Evolutionary conservation across 768 basidiomycete genomes (phyloP).

Genomic region (Hygrophorus russula): DNA sequence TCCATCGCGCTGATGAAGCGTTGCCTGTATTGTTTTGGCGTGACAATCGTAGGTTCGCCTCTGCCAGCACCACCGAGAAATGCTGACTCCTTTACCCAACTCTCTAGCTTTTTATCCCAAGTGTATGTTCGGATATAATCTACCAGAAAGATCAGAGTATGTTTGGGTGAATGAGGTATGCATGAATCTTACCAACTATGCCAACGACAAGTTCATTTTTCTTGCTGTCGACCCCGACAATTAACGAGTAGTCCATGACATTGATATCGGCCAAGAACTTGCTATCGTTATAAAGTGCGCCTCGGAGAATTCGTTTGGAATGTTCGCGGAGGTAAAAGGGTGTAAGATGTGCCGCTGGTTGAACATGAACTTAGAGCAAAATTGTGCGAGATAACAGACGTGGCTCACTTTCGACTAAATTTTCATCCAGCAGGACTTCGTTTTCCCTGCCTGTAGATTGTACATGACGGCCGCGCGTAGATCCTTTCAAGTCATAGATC

Average conservation of each 20-base stretch:
- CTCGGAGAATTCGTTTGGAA: conserved; percentile 83
- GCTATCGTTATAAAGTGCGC: conserved; percentile 90
- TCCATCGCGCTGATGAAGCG: conserved; percentile 85
- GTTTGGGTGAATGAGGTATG: background rate
- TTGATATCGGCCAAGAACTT: conserved; percentile 91
- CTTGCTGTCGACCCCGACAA: conserved; percentile 85
- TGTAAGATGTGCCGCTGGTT: conserved; percentile 64
- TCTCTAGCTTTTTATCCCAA: conserved; percentile 98
- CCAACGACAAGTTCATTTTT: conserved; percentile 91
- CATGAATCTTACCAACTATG: conserved; percentile 70
- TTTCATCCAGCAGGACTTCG: conserved; percentile 93
- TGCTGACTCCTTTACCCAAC: conserved; percentile 93
- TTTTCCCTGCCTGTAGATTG: conserved; percentile 84
- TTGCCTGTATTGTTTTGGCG: conserved; percentile 88
- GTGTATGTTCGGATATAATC: conserved; percentile 95
- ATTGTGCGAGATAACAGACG: conserved; percentile 1
- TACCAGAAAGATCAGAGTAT: conserved; percentile 17
- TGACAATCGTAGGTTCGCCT: conserved; percentile 94
- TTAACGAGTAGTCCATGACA: conserved; percentile 95
- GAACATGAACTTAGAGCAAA: background rate
- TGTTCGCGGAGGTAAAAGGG: conserved; percentile 97
- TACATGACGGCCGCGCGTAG: conserved; percentile 87
- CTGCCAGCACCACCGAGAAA: conserved; percentile 75
- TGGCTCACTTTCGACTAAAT: conserved; percentile 76
- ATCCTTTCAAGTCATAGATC: conserved; percentile 98